Conservation (phyloP, 1,139 yeast genomes). For the Hansenula sp. region DNA sequence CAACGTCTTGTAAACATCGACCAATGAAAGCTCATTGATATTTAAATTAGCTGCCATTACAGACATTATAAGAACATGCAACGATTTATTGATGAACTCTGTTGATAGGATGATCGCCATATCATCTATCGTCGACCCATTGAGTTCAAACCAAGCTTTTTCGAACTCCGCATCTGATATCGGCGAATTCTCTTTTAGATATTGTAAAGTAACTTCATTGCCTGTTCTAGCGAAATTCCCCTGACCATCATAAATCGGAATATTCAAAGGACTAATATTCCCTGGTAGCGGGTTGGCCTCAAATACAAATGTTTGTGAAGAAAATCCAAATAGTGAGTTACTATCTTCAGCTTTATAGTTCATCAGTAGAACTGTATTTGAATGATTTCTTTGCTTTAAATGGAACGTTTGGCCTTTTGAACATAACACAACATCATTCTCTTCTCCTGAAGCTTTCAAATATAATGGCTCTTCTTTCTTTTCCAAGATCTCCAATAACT, state of each 20-base stretch:
- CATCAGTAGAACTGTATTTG: slow-evolving; percentile 69
- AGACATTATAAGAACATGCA: slow-evolving; percentile 46
- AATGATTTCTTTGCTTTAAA: slow-evolving; percentile 78
- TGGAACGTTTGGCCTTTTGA: slow-evolving; percentile 56
- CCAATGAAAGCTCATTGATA: slow-evolving; percentile 28
- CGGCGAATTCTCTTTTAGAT: slow-evolving; percentile 45
- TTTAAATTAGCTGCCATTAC: slow-evolving; percentile 41
- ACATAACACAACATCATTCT: slow-evolving; percentile 57
- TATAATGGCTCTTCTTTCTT: slow-evolving; percentile 30
- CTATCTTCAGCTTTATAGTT: slow-evolving; percentile 27
- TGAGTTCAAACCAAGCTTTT: slow-evolving; percentile 44
- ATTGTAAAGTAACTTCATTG: slow-evolving; percentile 28
- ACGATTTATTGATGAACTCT: slow-evolving; percentile 31
- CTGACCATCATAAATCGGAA: slow-evolving; percentile 50
- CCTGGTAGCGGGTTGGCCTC: slow-evolving; percentile 44
- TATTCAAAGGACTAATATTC: slow-evolving; percentile 34
- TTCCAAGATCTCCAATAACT: slow-evolving; percentile 42
- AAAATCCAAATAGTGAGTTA: slow-evolving; percentile 35
- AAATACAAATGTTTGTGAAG: slow-evolving; percentile 44
- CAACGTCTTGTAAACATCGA: slow-evolving; percentile 24
- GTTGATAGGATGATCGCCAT: slow-evolving; percentile 34
- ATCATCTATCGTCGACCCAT: slow-evolving; percentile 54
- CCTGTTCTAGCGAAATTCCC: slow-evolving; percentile 12
- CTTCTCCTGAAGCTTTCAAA: slow-evolving; percentile 43
- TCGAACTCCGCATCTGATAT: slow-evolving; percentile 56